Evolutionary conservation across 176 grass and related monocot species (phyloP).

Genomic region (Zoysia japonica): DNA sequence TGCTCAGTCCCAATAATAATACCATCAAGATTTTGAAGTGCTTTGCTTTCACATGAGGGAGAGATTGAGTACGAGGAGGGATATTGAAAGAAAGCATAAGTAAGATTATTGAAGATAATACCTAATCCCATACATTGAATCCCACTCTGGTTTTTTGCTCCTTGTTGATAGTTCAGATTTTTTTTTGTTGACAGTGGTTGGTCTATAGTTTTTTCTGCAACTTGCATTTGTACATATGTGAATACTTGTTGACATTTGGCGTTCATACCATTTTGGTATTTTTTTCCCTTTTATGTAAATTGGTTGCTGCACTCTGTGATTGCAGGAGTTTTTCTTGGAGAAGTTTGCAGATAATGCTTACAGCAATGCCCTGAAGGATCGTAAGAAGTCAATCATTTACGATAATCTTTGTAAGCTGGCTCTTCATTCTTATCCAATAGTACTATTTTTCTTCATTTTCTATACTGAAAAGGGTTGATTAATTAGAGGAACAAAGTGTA

Average conservation of each 20-base stretch:
- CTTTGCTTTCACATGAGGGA: background rate
- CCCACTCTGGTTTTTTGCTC: background rate
- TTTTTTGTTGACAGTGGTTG: background rate
- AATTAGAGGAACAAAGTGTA: background rate
- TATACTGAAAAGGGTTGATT: constrained; percentile 1
- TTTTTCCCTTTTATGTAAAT: background rate
- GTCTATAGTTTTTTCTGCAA: background rate
- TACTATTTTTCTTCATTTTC: background rate
- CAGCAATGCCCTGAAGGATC: constrained; percentile 52
- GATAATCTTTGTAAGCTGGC: constrained; percentile 69
- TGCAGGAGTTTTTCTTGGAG: constrained; percentile 87
- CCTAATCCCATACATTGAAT: constrained; percentile 10
- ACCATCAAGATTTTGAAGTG: background rate
- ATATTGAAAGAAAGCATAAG: background rate
- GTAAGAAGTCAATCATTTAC: constrained; percentile 70
- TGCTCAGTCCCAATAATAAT: background rate
- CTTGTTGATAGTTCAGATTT: background rate
- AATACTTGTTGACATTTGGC: background rate
- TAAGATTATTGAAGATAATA: background rate
- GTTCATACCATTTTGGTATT: background rate
- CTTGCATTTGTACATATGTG: constrained; percentile 13
- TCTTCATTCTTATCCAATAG: constrained; percentile 18
- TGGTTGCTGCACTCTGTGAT: constrained; percentile 12
- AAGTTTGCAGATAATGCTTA: constrained; percentile 66
- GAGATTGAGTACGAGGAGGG: background rate